Base-by-base conservation (phyloP, 805 yeast species). In the Teunomyces panamensis region DNA sequence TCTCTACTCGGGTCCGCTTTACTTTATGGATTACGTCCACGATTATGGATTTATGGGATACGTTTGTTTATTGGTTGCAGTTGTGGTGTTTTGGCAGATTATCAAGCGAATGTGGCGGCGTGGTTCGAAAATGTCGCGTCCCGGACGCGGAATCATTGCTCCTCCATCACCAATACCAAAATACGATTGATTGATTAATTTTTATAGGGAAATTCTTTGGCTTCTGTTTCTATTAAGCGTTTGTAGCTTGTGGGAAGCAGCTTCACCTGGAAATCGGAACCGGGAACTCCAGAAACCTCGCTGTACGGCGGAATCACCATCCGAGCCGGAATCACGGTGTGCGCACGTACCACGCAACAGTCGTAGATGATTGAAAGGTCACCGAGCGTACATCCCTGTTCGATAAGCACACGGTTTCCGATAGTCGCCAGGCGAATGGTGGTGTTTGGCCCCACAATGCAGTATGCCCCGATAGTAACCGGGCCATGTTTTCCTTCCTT, bases 281-380 rank as follows among this genome's bases (percentile, higher is more conserved):
- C 75, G 1, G 75, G 75, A 2, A 48, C 51, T 0, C 77, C 77
- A 10, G 63, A 54, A 2, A 79, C 83, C 27, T 69, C 62, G 32
- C 79, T 69, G 51, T 72, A 80, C 0, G 84, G 80, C 2, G 85
- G 83, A n/a, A 80, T 66, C 20, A 75, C 71, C 49, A 60, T 60
- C 11, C 65, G 67, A 2, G 69, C 63, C 0, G 82, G 81, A 2
- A 81, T 52, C 2, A 53, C 49, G 0, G 77, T 67, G 10, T 71
- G 71, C 43, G 68, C 63, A 17, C 71, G 68, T 3, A 81, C 65
- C 2, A 77, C 50, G 47, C 81, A 78, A 55, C 84, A 78, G 44
- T 81, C 87, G 55, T 78, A 72, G 10, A 81, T 60, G 1, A 73
- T 64, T 7, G 74, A 63, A 20, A 65, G 54, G 35, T 67, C 61